Percentiles rank a stretch among this genome's conserved stretches.
phyloP scores from a whole-genome alignment of 305 asterid genomes.

The Fraxinus nigra region DNA sequence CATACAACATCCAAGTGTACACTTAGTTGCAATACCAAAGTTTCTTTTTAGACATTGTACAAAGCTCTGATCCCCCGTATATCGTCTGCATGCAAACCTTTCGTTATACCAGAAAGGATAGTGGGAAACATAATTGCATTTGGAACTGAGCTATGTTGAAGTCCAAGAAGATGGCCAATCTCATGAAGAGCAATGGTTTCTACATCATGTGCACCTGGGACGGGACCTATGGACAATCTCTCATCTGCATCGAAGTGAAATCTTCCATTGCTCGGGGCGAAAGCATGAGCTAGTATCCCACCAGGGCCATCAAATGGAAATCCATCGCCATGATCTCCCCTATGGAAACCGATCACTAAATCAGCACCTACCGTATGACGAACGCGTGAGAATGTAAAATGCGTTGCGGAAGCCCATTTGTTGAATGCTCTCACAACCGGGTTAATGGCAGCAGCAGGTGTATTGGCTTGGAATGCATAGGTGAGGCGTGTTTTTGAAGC shows the following conservation, averaged over 20 bases:
- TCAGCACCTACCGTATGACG: neutral
- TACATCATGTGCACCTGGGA: neutral
- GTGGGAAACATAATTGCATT: slow-evolving; percentile 23
- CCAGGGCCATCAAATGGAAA: slow-evolving; percentile 19
- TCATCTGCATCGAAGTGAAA: slow-evolving; percentile 21
- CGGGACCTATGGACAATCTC: neutral
- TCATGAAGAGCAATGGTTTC: slow-evolving; percentile 25
- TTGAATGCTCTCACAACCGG: slow-evolving; percentile 14
- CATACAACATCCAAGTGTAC: too few relatives aligned
- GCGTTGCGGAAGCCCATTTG: slow-evolving; percentile 1
- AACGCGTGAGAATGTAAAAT: neutral
- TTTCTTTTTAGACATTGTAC: neutral
- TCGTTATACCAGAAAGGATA: neutral
- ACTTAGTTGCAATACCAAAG: too few relatives aligned
- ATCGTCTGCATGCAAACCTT: slow-evolving; percentile 4
- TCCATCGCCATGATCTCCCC: slow-evolving; percentile 14
- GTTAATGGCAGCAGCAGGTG: neutral
- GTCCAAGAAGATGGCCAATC: slow-evolving; percentile 28
- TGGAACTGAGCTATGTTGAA: slow-evolving; percentile 9
- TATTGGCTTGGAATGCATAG: neutral
- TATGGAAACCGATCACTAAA: neutral
- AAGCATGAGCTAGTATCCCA: slow-evolving; percentile 15
- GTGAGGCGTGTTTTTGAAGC: neutral
- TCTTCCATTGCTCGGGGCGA: slow-evolving; percentile 11
- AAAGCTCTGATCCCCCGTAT: neutral